These are phyloP conservation scores for Crucihimalaya himalaica DNA, from an alignment of 345 rosid genomes.

Conservation along the genomic window DNA sequence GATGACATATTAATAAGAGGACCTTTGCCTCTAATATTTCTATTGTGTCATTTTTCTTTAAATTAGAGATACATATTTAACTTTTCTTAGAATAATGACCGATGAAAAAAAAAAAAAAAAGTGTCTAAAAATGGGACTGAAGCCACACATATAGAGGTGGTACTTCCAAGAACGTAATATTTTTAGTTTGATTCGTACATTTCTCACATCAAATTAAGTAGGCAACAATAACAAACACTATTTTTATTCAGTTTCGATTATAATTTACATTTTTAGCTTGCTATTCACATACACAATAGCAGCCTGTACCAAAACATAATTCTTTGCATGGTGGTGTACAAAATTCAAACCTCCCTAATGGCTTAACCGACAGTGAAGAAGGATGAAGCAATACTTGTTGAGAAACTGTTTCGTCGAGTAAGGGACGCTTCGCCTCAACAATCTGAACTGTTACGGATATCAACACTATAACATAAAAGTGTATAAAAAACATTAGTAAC, in stretches of 20 bases:
- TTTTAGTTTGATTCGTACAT: neutral
- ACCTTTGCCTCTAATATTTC: neutral
- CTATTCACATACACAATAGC: constrained; percentile 5
- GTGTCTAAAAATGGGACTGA: too few species aligned
- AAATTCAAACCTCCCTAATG: neutral
- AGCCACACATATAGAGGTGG: too few species aligned
- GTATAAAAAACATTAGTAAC: neutral
- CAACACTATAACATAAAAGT: constrained; percentile 17
- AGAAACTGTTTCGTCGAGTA: constrained; percentile 9
- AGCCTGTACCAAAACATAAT: constrained; percentile 11
- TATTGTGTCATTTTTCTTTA: neutral
- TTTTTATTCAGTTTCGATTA: neutral
- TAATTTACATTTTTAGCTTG: neutral
- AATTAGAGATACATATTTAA: neutral
- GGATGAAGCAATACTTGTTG: neutral
- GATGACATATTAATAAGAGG: too few species aligned
- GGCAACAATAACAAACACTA: neutral
- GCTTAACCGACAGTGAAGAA: neutral
- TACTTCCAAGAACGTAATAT: too few species aligned
- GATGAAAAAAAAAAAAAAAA: neutral
- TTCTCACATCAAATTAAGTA: neutral
- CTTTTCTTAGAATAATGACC: neutral
- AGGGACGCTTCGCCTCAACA: constrained; percentile 13
- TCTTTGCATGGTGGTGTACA: constrained; percentile 21
- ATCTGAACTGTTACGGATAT: neutral